Conservation (phyloP, 2,329 filamentous ascomycete genomes). For the Aspergillus costaricaensis region DNA sequence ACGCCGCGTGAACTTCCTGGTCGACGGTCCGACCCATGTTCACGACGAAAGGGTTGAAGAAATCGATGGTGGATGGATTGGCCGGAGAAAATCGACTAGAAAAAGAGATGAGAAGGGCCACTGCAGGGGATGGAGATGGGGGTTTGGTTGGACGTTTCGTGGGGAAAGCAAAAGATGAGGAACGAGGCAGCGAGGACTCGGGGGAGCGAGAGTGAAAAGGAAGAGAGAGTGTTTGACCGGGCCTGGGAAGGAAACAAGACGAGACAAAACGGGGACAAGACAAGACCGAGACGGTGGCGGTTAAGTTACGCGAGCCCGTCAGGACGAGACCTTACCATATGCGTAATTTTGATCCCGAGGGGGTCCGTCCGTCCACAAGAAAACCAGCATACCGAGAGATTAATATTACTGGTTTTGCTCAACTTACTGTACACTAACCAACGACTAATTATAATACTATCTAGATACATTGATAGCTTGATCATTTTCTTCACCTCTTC, state of each 20-base stretch:
- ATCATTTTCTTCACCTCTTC: neutral
- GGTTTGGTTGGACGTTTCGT: constrained; percentile 11
- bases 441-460: neutral
- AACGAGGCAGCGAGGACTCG: constrained; percentile 16
- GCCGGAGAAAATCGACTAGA: constrained; percentile 9
- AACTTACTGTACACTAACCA: no score
- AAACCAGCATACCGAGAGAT: neutral
- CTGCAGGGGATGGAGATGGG: constrained; percentile 13
- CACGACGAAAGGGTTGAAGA: constrained; percentile 28
- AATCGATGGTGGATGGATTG: constrained; percentile 26
- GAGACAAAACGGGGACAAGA: constrained; percentile 27
- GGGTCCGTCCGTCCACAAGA: neutral
- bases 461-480: neutral
- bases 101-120: constrained; percentile 18
- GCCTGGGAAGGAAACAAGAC: constrained; percentile 20
- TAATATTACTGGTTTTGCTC: neutral
- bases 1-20: constrained; percentile 55
- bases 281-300: constrained; percentile 24
- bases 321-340: constrained; percentile 22
- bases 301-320: constrained; percentile 32
- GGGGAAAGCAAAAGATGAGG: constrained; percentile 17
- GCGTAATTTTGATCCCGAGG: constrained; percentile 26
- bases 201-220: constrained; percentile 21
- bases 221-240: constrained; percentile 15
- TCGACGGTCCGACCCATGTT: constrained; percentile 55